Evolutionary conservation across 352 stramenopile genomes (phyloP).

Genomic region (Pythium dissimile): DNA sequence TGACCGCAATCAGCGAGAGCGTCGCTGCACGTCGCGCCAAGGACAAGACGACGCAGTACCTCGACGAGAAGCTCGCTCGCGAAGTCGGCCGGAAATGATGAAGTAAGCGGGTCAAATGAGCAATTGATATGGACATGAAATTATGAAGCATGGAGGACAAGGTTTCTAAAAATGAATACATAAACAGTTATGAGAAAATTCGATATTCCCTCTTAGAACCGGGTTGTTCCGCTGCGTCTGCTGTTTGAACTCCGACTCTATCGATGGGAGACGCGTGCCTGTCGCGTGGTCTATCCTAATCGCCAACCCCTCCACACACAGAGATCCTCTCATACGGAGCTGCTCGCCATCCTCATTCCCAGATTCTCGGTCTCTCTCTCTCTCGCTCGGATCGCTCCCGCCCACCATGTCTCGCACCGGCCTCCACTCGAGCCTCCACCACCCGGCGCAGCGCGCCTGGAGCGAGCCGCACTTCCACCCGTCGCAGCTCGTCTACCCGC

Average conservation of each 20-base stretch:
- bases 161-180: neutral
- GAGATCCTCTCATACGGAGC: too few species aligned
- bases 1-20: constrained; percentile 70
- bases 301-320: neutral
- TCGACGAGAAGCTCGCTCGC: constrained; percentile 66
- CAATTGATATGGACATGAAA: neutral
- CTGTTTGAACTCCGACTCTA: too few species aligned
- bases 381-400: neutral
- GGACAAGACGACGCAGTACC: constrained; percentile 74
- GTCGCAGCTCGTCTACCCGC: constrained; percentile 87
- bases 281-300: neutral
- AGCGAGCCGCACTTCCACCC: constrained; percentile 85
- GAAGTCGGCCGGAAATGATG: neutral
- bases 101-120: neutral
- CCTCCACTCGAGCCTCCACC: constrained; percentile 81
- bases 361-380: neutral
- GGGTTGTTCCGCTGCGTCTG: neutral
- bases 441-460: constrained; percentile 77
- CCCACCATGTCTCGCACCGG: constrained; percentile 21
- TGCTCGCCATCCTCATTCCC: neutral
- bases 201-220: neutral
- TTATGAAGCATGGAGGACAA: too few species aligned
- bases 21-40: constrained; percentile 62
- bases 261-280: neutral
- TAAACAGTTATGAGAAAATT: neutral